phyloP scores from a whole-genome alignment of 2,329 filamentous ascomycete species.

The Scedosporium boydii region DNA sequence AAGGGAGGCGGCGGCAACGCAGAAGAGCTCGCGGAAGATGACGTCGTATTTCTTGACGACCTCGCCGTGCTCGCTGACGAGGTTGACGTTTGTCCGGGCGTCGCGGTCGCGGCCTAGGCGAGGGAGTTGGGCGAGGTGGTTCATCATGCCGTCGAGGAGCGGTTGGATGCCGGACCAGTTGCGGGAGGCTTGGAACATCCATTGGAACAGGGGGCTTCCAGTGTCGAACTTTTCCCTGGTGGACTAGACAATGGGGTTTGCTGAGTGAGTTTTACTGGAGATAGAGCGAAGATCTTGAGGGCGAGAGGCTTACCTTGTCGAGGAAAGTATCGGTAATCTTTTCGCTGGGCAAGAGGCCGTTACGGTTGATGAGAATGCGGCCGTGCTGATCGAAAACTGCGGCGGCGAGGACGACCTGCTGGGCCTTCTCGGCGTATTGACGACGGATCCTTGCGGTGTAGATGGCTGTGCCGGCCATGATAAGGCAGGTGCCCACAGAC shows the following conservation, averaged over 20 bases:
- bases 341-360: conserved; percentile 59
- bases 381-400: conserved; percentile 60
- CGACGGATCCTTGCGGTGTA: conserved; percentile 43
- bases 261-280: conserved; percentile 9
- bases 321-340: conserved; percentile 74
- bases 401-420: conserved; percentile 49
- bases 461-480: conserved; percentile 46
- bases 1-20: conserved; percentile 65
- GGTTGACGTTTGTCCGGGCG: conserved; percentile 26
- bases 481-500: conserved; percentile 52
- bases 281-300: too few relatives aligned
- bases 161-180: conserved; percentile 64
- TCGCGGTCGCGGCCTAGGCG: conserved; percentile 28
- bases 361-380: conserved; percentile 57
- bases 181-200: conserved; percentile 74
- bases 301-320: conserved; percentile 40
- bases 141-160: conserved; percentile 62
- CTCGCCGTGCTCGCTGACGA: conserved; percentile 43
- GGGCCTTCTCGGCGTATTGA: conserved; percentile 47
- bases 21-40: conserved; percentile 76
- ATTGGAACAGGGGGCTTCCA: conserved; percentile 72
- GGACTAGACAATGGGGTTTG: conserved; percentile 13
- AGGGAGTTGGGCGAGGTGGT: conserved; percentile 50
- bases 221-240: conserved; percentile 66
- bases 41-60: conserved; percentile 61